phyloP scores from a whole-genome alignment of 768 basidiomycete genomes.

The Lactifluus subvellereus region DNA sequence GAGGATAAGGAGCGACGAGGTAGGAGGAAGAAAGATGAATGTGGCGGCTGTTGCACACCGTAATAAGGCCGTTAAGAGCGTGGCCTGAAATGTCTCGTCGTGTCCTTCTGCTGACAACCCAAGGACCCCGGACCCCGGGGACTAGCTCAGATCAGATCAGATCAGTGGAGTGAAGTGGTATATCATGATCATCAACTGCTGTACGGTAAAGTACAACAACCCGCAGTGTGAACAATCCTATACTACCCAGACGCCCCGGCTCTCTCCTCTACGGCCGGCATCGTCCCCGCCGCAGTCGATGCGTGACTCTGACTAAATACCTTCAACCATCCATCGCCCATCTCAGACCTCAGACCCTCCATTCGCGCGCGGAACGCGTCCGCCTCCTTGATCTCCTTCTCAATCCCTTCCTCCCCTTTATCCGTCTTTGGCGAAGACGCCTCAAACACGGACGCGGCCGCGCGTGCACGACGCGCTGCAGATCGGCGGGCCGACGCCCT shows the following conservation, averaged over 20 bases:
- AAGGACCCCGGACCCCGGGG: slow-evolving; percentile 14
- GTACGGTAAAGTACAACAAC: too few species aligned
- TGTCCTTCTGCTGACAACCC: neutral
- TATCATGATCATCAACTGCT: neutral
- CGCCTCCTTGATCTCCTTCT: slow-evolving; percentile 42
- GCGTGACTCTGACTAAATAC: slow-evolving; percentile 66
- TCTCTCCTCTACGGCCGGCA: neutral
- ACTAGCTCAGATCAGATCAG: neutral
- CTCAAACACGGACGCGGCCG: slow-evolving; percentile 62
- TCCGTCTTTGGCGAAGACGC: slow-evolving; percentile 32
- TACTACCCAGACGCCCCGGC: slow-evolving; percentile 3
- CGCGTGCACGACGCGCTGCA: slow-evolving; percentile 44
- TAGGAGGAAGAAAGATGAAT: slow-evolving; percentile 26
- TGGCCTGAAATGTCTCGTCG: neutral
- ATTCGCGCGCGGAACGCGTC: slow-evolving; percentile 73
- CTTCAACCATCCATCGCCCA: slow-evolving; percentile 87
- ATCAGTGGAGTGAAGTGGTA: too few species aligned
- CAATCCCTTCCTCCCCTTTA: slow-evolving; percentile 26
- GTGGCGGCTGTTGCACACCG: slow-evolving; percentile 4
- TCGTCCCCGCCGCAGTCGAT: neutral
- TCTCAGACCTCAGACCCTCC: slow-evolving; percentile 78
- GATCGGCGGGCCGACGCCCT: slow-evolving; percentile 33
- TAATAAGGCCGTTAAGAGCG: neutral
- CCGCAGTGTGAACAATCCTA: neutral
- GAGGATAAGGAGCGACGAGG: slow-evolving; percentile 59